Conservation (phyloP, 441 rosid genomes). For the Gossypium schwendimanii region DNA sequence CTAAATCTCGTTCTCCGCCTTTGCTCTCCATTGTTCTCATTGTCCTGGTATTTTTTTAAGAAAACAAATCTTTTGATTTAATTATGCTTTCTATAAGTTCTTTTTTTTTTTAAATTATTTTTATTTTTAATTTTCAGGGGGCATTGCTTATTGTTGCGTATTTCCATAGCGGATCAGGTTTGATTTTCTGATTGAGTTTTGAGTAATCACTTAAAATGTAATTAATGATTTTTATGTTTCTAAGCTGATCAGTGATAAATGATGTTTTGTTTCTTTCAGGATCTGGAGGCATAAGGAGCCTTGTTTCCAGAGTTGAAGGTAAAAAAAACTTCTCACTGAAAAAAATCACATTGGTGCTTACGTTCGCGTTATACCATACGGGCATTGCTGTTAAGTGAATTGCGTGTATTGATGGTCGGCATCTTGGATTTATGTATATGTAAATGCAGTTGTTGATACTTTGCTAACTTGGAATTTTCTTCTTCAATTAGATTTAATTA, state of each 20-base stretch:
- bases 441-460: not conserved
- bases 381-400: not conserved
- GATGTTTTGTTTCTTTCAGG: not conserved
- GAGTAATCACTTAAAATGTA: not conserved
- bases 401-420: not conserved
- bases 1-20: conserved; percentile 31
- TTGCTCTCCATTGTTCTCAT: conserved; percentile 28
- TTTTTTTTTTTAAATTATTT: not conserved
- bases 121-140: conserved; percentile 26
- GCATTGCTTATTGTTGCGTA: conserved; percentile 30
- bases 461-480: not conserved
- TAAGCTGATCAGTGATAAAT: not conserved
- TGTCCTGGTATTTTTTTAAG: conserved; percentile 21
- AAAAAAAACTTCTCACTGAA: not conserved
- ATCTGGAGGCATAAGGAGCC: conserved; percentile 20
- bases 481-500: no score
- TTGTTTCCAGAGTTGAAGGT: conserved; percentile 36
- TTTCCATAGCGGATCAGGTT: conserved; percentile 41
- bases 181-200: not conserved
- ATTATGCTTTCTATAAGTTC: not conserved
- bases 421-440: no score
- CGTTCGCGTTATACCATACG: not conserved
- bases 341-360: not conserved
- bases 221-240: not conserved
- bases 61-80: not conserved